A percentile compares a stretch with the other conserved stretches of the same genome.
These are phyloP conservation scores for Boletellus deceptivus DNA, from an alignment of 1,284 basidiomycete genomes.

Conservation along the genomic window DNA sequence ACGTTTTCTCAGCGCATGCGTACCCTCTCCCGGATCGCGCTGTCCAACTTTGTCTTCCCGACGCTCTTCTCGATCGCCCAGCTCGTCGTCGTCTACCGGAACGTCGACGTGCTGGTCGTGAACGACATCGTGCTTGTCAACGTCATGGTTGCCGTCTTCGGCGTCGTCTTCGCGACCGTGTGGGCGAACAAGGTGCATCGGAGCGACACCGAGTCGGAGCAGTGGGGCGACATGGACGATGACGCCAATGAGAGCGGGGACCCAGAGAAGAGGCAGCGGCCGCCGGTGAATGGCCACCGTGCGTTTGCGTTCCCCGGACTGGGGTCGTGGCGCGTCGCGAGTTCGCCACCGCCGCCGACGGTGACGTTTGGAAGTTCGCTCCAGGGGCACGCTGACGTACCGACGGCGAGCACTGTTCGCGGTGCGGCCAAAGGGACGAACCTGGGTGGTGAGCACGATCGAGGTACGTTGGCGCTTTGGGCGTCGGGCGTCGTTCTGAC, in stretches of 20 bases:
- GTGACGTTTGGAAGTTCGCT: conserved; percentile 8
- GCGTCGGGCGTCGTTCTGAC: too few species aligned
- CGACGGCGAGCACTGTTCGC: background rate
- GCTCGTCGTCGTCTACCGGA: conserved; percentile 30
- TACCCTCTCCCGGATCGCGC: conserved; percentile 28
- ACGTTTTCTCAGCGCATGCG: conserved; percentile 24
- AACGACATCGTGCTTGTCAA: conserved; percentile 31
- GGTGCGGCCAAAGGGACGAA: background rate
- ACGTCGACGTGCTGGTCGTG: conserved; percentile 18
- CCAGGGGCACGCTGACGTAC: background rate
- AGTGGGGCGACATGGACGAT: background rate
- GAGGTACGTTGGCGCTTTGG: conserved; percentile 6
- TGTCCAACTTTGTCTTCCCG: conserved; percentile 32
- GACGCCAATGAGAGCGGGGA: background rate
- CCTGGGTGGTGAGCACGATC: background rate
- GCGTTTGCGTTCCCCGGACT: conserved; percentile 15
- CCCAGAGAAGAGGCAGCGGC: background rate
- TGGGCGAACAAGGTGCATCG: conserved; percentile 15
- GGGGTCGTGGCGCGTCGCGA: conserved; percentile 22
- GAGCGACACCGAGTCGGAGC: background rate
- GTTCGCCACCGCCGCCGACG: background rate
- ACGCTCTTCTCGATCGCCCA: conserved; percentile 34
- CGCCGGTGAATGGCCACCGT: too few species aligned
- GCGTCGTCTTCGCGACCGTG: conserved; percentile 27
- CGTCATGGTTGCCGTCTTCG: conserved; percentile 29